Evolutionary conservation across 106 monocot species (phyloP), one percentile per base, ranked within the genome.

Genomic region (Amphibolis antarctica): DNA sequence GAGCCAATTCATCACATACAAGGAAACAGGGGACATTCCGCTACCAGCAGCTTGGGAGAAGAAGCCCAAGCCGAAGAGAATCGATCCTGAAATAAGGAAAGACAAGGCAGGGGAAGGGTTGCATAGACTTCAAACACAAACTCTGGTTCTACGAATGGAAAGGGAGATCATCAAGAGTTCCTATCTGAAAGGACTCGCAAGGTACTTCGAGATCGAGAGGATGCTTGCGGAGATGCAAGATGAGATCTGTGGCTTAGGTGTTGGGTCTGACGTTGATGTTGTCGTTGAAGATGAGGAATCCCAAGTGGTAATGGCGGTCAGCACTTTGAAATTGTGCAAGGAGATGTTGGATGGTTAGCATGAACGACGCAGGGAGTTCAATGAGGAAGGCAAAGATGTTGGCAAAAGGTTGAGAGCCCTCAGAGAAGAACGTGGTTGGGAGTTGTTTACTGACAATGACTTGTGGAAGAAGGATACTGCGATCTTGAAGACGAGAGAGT

Each of bases 151-250:
- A 11, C 66, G 52, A 29, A 74, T 58, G 3, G 66, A 74, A 58
- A 73, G 59, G 36, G 73, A 74, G 28, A 66, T 74, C 36, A 27
- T 74, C 22, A 74, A 74, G 30, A 59, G 21, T 24, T 58, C 48
- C 23, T 59, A 59, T 52, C 42, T 59, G 53, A 67, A 20, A 43
- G 67, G 60, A 17, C 11, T 75, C 23, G 61, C 60, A n/a, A 67
- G 62, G 54, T 75, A 75, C 42, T 52, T 27, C 67, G 74, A 75
- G 42, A 75, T 61, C 15, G 67, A 75, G 62, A 75, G 53, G 66
- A 60, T 21, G 25, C 60, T 75, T 11, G 22, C 67, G 31, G 62
- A 60, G 28, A 67, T 68, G 67, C 67, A 68, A 28, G 46, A 60
- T 9, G 25, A 67, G 28, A 52, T 75, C 12, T 53, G 44, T 13